Base-by-base conservation (phyloP, 441 rosid species). In the Populus hybrid region DNA sequence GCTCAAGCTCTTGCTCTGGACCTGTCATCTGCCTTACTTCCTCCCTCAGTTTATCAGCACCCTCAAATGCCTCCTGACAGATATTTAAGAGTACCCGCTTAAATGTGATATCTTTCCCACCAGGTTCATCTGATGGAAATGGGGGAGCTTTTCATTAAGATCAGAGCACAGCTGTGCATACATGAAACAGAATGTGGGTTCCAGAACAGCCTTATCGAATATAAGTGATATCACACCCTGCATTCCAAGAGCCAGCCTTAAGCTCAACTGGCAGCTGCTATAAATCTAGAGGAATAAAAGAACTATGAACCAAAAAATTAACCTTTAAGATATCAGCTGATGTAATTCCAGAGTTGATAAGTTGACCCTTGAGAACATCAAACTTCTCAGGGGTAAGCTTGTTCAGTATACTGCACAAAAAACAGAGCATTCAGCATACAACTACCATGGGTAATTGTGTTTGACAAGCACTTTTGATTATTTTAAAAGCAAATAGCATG, bases 41-140 rank as follows among this genome's bases (percentile, higher is more conserved):
- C 79, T 84, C 91, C 84, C 92, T 90, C 76, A 89, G 81, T 73
- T 89, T 84, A 65, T 81, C 90, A 81, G 98, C 89, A 71, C 99
- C 99, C 78, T 95, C 99, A 83, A 95, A 95, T 72, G 94, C 96
- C 86, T 89, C 97, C 84, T 95, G 99, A 81, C 99, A 95, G 74
- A 3, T 90, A 81, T 88, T 90, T 77, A 95, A 77, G 38, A 95
- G 96, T 68, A 90, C 89, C 76, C 98, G 88, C 84, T 88, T 93
- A 74, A 95, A 92, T 8, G 98, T 93, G 63, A 90, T 80, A 78
- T 91, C 93, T 85, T 89, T 93, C 23, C 93, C 97, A n/a, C 80
- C 93, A 3, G 96, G 91, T 78, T 91, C 97, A 2, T 93, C 98
- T 0, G 99, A 79, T 14, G 99, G 97, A 77, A 93, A 95, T 38